Evolutionary conservation across 2,329 filamentous ascomycete species (phyloP).

Genomic region (Pestalotiopsis sp.): DNA sequence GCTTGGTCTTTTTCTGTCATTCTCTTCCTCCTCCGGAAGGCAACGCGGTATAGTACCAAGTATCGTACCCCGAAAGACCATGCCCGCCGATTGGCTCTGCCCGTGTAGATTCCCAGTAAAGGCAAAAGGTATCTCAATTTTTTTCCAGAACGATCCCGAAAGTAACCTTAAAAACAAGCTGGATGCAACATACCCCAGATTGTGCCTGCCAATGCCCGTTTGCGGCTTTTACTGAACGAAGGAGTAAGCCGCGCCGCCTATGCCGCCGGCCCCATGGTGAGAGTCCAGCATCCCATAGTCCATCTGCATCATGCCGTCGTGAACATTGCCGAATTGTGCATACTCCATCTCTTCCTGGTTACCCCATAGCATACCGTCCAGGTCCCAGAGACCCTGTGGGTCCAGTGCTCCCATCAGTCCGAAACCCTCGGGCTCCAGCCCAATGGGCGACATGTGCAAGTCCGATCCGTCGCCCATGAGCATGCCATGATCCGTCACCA

Average conservation of each 20-base stretch:
- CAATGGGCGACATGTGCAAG: constrained; percentile 54
- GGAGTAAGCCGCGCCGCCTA: constrained; percentile 41
- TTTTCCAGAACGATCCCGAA: constrained; percentile 9
- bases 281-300: constrained; percentile 25
- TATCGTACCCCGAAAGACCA: neutral
- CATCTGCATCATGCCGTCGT: constrained; percentile 33
- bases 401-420: constrained; percentile 57
- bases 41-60: neutral
- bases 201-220: neutral
- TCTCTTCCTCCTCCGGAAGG: constrained; percentile 1
- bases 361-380: constrained; percentile 59
- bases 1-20: neutral
- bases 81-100: neutral
- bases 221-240: constrained; percentile 41
- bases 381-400: constrained; percentile 57
- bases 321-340: constrained; percentile 30
- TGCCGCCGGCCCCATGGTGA: constrained; percentile 32
- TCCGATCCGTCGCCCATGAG: constrained; percentile 39
- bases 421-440: constrained; percentile 51
- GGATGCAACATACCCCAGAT: constrained; percentile 8
- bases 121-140: constrained; percentile 3
- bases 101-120: neutral
- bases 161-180: constrained; percentile 3
- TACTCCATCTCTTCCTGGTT: constrained; percentile 41
- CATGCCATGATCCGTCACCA: constrained; percentile 38